phyloP scores from a whole-genome alignment of 2,329 filamentous ascomycete species.

The Pseudocercospora macadamiae region DNA sequence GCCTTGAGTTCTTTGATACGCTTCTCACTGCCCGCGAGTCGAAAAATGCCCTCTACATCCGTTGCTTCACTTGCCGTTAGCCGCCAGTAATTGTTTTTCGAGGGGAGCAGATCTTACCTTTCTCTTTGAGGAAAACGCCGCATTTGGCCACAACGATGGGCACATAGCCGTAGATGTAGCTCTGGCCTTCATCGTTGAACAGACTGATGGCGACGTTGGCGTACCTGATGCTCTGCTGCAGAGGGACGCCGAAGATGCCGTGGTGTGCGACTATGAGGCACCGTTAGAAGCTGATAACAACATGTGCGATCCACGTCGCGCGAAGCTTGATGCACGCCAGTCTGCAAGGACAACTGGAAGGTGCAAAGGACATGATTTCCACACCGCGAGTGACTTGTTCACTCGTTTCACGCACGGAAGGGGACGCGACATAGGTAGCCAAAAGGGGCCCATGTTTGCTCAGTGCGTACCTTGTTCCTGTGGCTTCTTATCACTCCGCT shows the following conservation, averaged over 20 bases:
- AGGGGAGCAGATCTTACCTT: constrained; percentile 66
- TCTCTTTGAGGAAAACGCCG: constrained; percentile 95
- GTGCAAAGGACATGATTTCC: not conserved
- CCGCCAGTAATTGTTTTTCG: constrained; percentile 4
- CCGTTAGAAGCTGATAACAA: constrained; percentile 16
- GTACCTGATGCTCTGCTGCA: constrained; percentile 93
- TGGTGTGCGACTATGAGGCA: constrained; percentile 48
- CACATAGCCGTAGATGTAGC: constrained; percentile 98
- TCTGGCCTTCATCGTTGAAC: constrained; percentile 87
- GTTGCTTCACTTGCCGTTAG: constrained; percentile 66
- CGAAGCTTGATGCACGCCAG: not conserved
- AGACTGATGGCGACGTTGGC: constrained; percentile 98
- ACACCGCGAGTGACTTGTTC: too few relatives aligned
- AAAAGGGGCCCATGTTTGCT: constrained; percentile 10
- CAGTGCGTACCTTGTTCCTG: constrained; percentile 62
- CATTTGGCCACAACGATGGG: constrained; percentile 98
- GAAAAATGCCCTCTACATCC: constrained; percentile 93
- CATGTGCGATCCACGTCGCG: not conserved
- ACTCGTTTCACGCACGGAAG: too few relatives aligned
- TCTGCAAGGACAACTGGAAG: not conserved
- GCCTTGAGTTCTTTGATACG: constrained; percentile 95
- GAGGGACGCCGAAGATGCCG: constrained; percentile 91
- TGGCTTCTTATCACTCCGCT: constrained; percentile 65
- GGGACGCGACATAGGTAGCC: too few relatives aligned
- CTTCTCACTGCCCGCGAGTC: constrained; percentile 92